These are phyloP conservation scores for Ceratocystis variospora DNA, from an alignment of 2,329 filamentous ascomycete genomes.

Conservation along the genomic window DNA sequence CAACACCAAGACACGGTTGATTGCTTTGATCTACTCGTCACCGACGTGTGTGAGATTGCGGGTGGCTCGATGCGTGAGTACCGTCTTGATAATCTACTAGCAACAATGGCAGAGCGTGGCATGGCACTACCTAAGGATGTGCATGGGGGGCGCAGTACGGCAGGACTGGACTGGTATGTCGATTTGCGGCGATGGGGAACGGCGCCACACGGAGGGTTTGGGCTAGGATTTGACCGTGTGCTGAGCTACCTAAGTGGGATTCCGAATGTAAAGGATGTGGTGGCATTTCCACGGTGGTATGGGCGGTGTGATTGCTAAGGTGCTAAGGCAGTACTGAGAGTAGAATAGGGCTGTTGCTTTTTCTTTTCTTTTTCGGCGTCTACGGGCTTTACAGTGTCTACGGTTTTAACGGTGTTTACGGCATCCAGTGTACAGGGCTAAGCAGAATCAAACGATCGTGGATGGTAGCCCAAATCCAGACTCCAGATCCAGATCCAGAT, in stretches of 20 bases:
- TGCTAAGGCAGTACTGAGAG: no score
- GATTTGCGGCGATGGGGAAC: conserved; percentile 84
- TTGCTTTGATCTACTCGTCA: conserved; percentile 81
- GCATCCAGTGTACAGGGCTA: no score
- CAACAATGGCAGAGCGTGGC: conserved; percentile 57
- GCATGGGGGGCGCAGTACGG: conserved; percentile 17
- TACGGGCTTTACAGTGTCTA: no score
- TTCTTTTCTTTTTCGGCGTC: no score
- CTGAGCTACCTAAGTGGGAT: conserved; percentile 72
- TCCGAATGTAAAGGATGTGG: conserved; percentile 68
- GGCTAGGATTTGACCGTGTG: conserved; percentile 76
- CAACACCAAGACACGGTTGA: conserved; percentile 47
- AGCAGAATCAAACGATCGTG: no score
- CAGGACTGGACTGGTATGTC: conserved; percentile 63
- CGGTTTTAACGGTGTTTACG: no score
- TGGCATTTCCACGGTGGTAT: conserved; percentile 68
- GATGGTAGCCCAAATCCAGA: no score
- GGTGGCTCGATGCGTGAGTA: conserved; percentile 86
- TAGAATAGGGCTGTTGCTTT: no score
- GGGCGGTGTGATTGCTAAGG: conserved; percentile 46
- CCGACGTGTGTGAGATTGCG: conserved; percentile 72
- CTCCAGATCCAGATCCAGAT: no score
- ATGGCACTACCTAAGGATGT: conserved; percentile 32
- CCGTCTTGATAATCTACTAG: conserved; percentile 50
- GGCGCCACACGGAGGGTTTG: conserved; percentile 82